Evolutionary conservation across 371 early-diverging fungal species (phyloP).

Genomic region (Mucor circinelloides): DNA sequence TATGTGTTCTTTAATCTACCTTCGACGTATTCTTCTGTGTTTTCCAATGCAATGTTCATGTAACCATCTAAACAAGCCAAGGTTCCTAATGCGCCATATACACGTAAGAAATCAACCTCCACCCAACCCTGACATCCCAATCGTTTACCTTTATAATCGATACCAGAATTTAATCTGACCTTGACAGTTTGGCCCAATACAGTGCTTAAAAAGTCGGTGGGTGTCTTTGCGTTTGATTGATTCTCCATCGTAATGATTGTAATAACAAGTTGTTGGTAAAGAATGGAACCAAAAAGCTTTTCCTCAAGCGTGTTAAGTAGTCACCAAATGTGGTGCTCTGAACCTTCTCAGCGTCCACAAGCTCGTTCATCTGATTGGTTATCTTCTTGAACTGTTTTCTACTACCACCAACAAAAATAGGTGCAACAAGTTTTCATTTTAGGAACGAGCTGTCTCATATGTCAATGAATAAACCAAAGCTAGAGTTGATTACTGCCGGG

Average conservation of each 20-base stretch:
- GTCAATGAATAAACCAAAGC: too few relatives aligned
- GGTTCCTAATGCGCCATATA: slow-evolving; percentile 57
- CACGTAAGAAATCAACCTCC: background rate
- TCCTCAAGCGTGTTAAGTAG: background rate
- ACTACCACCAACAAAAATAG: too few relatives aligned
- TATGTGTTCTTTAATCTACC: slow-evolving; percentile 90
- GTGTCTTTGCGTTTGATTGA: slow-evolving; percentile 52
- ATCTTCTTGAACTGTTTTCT: background rate
- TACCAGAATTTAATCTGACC: slow-evolving; percentile 93
- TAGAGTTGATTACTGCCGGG: too few relatives aligned
- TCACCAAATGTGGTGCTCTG: too few relatives aligned
- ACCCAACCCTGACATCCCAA: background rate
- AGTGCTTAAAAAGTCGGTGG: slow-evolving; percentile 81
- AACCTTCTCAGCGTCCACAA: background rate
- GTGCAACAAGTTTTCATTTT: too few relatives aligned
- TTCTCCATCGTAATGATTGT: slow-evolving; percentile 26
- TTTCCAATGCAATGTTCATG: slow-evolving; percentile 98
- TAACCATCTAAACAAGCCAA: slow-evolving; percentile 98
- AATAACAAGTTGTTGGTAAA: background rate
- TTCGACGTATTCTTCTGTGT: slow-evolving; percentile 94
- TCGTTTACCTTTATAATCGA: slow-evolving; percentile 87
- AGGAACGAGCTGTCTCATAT: too few relatives aligned
- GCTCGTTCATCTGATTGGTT: background rate
- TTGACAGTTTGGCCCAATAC: slow-evolving; percentile 84
- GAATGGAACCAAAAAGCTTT: slow-evolving; percentile 6